Evolutionary conservation across 305 asterid species (phyloP).

Genomic region (Andrographis paniculata): DNA sequence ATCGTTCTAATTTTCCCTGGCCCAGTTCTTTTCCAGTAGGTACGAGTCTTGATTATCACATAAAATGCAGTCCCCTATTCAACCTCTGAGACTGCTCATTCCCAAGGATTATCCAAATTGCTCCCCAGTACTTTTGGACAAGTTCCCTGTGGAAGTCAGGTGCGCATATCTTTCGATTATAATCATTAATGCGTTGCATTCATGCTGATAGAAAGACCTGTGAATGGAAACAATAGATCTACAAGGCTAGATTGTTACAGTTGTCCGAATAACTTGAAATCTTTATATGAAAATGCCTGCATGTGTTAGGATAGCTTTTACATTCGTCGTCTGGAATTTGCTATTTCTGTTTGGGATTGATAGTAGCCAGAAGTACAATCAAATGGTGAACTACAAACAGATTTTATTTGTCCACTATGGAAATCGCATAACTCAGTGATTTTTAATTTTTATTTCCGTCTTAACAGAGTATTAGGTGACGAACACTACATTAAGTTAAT

Average conservation of each 20-base stretch:
- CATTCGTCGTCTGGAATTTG: too few species aligned
- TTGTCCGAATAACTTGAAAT: too few species aligned
- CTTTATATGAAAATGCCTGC: too few species aligned
- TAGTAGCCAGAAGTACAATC: too few species aligned
- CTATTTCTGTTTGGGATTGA: too few species aligned
- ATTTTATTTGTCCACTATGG: too few species aligned
- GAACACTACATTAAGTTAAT: too few species aligned
- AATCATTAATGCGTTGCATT: background rate
- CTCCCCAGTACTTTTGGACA: constrained; percentile 86
- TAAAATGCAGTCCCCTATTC: constrained; percentile 76
- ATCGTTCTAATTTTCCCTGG: constrained; percentile 14
- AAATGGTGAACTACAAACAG: too few species aligned
- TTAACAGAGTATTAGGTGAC: too few species aligned
- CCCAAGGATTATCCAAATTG: constrained; percentile 77
- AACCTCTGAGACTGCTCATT: constrained; percentile 77
- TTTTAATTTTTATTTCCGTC: too few species aligned
- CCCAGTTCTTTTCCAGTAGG: constrained; percentile 15
- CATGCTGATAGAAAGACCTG: constrained; percentile 8
- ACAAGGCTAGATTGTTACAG: background rate
- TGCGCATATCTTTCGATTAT: constrained; percentile 17
- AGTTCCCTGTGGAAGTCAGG: constrained; percentile 91
- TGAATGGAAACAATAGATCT: background rate
- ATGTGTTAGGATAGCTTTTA: too few species aligned
- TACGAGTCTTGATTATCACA: constrained; percentile 18
- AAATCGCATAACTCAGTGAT: too few species aligned